Base-by-base conservation (phyloP, 371 early-diverging fungal genomes). In the Blastocladiella emersonii region DNA sequence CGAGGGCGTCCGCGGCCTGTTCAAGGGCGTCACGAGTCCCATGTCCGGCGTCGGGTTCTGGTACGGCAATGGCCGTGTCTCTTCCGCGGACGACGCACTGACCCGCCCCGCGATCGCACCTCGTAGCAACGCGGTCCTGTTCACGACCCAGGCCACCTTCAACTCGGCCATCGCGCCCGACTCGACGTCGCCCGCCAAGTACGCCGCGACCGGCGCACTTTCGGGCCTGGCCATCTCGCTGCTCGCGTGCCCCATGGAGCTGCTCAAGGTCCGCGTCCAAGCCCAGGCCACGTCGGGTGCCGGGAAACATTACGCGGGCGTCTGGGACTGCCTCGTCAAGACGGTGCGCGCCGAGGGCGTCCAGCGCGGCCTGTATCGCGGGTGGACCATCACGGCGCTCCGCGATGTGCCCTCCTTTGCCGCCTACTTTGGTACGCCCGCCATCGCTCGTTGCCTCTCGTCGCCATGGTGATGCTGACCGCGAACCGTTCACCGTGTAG, bases 371-470 rank as follows among this genome's bases (percentile, higher is more conserved):
- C 70, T 93, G 34, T 93, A 90, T 70, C 85, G 89, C 55, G 93
- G 93, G 39, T 71, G 90, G 66, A 77, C 77, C 1, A 82, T 88
- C 64, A 91, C 91, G 1, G 64, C 91, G n/a, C 51, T 91, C 25
- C 81, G 92, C 66, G 92, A 92, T 71, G 71, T 82, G 19, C 93
- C 92, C n/a, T 85, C 87, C 63, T 92, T 87, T 73, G 84, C 81
- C 61, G 77, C 79, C 6, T 92, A 92, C 70, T 93, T 92, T 75
- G 83, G 87, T 73, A 79, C 70, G 70, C 57, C 13, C 51, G 23
- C 35, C 3, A 41, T n/a, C n/a, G n/a, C n/a, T n/a, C n/a, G n/a
- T n/a, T n/a, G n/a, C n/a, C n/a, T n/a, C n/a, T n/a, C 7, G 30
- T 61, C 25, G 37, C n/a, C 19, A 43, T n/a, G n/a, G n/a, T n/a